Evolutionary conservation across 176 grass and related monocot species (phyloP), one percentile per base, ranked within the genome.

Genomic region (Otatea glauca): DNA sequence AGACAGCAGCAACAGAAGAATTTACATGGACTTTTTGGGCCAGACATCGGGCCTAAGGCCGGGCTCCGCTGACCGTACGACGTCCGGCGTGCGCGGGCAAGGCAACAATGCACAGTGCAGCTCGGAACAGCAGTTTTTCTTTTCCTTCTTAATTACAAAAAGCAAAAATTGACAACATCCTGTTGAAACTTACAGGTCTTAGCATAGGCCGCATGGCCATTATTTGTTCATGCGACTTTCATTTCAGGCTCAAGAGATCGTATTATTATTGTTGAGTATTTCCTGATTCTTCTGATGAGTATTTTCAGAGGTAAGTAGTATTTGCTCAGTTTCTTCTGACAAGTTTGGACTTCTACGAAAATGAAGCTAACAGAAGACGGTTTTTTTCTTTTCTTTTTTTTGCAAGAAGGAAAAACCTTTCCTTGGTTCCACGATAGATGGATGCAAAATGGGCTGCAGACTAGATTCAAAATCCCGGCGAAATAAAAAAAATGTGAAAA

Each of bases 51-150:
- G n/a, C n/a, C n/a, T n/a, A n/a, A n/a, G n/a, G n/a, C n/a, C n/a
- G n/a, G n/a, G 11, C 32, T 87, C 65, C 73, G 66, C 23, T 92
- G 74, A 92, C 29, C 18, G 7, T 20, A 7, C 39, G 13, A 29
- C 48, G 23, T 5, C 15, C 21, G 14, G 41, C 41, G 24, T 2
- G 14, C 29, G 0, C 7, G 25, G 61, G 39, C 67, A 72, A 81
- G 39, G 65, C 25, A 18, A 18, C 32, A 61, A 34, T 15, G 47
- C 13, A 49, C 47, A 49, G 47, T 20, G 17, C 53, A 55, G 53
- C 18, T 56, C 20, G 7, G 18, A 56, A 56, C 18, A 21, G 9
- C 21, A 21, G 20, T 9, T 3, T 3, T n/a, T 1, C 20, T 56
- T n/a, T 56, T 56, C 9, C 0, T 56, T 56, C 20, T 56, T n/a